phyloP scores from a whole-genome alignment of 768 basidiomycete species.

The Jaapia argillacea region DNA sequence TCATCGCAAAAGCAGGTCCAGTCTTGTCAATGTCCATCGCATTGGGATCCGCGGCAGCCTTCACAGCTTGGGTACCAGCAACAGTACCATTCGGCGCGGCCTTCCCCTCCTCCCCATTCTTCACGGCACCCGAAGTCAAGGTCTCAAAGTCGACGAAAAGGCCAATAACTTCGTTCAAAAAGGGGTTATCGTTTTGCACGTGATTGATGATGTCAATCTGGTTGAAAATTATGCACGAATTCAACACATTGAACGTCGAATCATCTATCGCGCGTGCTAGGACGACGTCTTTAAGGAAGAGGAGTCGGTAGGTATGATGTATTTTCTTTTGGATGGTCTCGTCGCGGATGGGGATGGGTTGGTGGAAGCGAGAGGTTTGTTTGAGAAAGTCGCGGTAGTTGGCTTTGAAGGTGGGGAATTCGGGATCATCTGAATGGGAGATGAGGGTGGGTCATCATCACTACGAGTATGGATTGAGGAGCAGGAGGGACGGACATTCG shows the following conservation, averaged over 20 bases:
- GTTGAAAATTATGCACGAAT: conserved; percentile 96
- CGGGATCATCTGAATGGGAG: conserved; percentile 98
- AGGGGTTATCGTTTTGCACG: conserved; percentile 66
- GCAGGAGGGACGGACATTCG: conserved; percentile 63
- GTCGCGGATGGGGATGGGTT: conserved; percentile 81
- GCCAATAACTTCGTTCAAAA: conserved; percentile 70
- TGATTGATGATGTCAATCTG: conserved; percentile 96
- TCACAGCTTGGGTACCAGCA: too few species aligned
- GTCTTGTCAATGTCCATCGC: too few species aligned
- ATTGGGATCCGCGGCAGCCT: conserved; percentile 32
- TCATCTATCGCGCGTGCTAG: conserved; percentile 93
- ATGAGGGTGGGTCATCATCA: conserved; percentile 7
- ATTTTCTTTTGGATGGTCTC: conserved; percentile 73
- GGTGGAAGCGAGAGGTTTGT: conserved; percentile 74
- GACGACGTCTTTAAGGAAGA: conserved; percentile 97
- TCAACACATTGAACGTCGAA: conserved; percentile 93
- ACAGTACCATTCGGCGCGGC: conserved; percentile 15
- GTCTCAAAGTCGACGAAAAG: conserved; percentile 63
- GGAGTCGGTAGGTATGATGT: conserved; percentile 94
- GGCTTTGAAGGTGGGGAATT: conserved; percentile 93
- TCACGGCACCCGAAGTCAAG: conserved; percentile 8
- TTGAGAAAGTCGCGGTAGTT: conserved; percentile 92
- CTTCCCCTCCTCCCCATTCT: conserved; percentile 16
- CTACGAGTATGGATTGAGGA: conserved; percentile 3
- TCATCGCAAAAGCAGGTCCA: too few species aligned